These are phyloP conservation scores for Cantharellus cinnabarinus DNA, from an alignment of 768 basidiomycete species.

Conservation along the genomic window DNA sequence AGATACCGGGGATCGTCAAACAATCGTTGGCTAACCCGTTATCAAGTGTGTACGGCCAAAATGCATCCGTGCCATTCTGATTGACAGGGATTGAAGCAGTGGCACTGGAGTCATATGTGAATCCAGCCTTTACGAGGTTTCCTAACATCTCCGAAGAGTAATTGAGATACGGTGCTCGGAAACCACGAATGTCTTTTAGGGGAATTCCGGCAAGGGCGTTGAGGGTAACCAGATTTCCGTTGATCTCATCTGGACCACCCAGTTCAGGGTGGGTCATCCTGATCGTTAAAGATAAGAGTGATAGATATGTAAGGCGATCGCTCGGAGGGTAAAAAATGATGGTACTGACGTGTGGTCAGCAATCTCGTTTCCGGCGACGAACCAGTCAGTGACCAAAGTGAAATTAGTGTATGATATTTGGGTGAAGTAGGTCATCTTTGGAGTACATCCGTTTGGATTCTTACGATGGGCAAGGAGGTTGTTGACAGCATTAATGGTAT, in stretches of 20 bases:
- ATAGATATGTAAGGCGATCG: neutral
- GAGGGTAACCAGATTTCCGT: slow-evolving; percentile 59
- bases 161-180: slow-evolving; percentile 60
- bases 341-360: slow-evolving; percentile 48
- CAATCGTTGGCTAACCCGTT: slow-evolving; percentile 66
- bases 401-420: slow-evolving; percentile 57
- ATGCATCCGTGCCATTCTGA: slow-evolving; percentile 47
- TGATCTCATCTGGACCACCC: slow-evolving; percentile 42
- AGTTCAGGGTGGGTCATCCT: slow-evolving; percentile 63
- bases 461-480: slow-evolving; percentile 53
- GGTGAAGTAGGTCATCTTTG: slow-evolving; percentile 59
- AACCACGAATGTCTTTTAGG: slow-evolving; percentile 38
- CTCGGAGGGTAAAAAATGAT: neutral
- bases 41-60: slow-evolving; percentile 70
- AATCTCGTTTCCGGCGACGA: slow-evolving; percentile 65
- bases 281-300: neutral
- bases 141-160: slow-evolving; percentile 43
- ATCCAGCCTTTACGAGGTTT: slow-evolving; percentile 31
- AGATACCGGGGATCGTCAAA: slow-evolving; percentile 29
- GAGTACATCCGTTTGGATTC: slow-evolving; percentile 58
- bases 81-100: slow-evolving; percentile 44
- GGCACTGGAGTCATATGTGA: slow-evolving; percentile 52
- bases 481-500: slow-evolving; percentile 53
- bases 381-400: slow-evolving; percentile 61
- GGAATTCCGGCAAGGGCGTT: slow-evolving; percentile 67